A percentile compares a stretch with the other conserved stretches of the same genome.
Evolutionary conservation across 2,329 filamentous ascomycete species (phyloP).

Genomic region (Geosmithia morbida): DNA sequence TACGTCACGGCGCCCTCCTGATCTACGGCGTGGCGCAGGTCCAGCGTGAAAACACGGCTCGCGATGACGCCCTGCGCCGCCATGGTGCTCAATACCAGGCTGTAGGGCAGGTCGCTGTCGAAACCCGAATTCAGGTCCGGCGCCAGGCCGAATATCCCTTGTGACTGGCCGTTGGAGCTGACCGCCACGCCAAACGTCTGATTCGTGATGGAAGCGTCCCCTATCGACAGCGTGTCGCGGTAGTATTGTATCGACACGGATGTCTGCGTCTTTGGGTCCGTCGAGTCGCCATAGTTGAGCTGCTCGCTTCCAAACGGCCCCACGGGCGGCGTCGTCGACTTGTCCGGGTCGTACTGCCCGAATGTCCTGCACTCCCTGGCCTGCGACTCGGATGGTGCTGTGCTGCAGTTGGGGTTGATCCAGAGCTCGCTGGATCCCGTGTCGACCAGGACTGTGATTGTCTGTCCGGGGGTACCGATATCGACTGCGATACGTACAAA

Average conservation of each 20-base stretch:
- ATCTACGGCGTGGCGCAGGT: constrained; percentile 28
- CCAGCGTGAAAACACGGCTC: constrained; percentile 34
- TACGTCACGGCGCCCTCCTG: constrained; percentile 35
- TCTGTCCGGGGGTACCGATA: constrained; percentile 26
- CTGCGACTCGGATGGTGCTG: constrained; percentile 18
- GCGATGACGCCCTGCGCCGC: constrained; percentile 29
- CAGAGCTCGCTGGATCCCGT: constrained; percentile 40
- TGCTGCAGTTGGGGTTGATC: constrained; percentile 35
- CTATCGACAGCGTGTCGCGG: constrained; percentile 29
- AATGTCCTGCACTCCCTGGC: constrained; percentile 21
- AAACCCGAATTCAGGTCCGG: constrained; percentile 25
- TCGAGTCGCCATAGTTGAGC: constrained; percentile 23
- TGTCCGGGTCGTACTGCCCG: constrained; percentile 26
- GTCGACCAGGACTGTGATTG: constrained; percentile 30
- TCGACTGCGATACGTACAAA: constrained; percentile 15
- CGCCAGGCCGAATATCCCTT: constrained; percentile 36
- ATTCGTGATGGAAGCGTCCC: constrained; percentile 21
- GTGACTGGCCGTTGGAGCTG: constrained; percentile 28
- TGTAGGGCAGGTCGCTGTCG: constrained; percentile 25
- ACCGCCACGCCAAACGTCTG: constrained; percentile 36
- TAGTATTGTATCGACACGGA: constrained; percentile 28
- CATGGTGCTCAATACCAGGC: constrained; percentile 36
- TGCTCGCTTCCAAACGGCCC: constrained; percentile 21
- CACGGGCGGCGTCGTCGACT: constrained; percentile 21
- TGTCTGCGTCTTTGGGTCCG: constrained; percentile 18